Evolutionary conservation across 495 filamentous ascomycete species (phyloP).

Genomic region (Penicillium flavigenum): DNA sequence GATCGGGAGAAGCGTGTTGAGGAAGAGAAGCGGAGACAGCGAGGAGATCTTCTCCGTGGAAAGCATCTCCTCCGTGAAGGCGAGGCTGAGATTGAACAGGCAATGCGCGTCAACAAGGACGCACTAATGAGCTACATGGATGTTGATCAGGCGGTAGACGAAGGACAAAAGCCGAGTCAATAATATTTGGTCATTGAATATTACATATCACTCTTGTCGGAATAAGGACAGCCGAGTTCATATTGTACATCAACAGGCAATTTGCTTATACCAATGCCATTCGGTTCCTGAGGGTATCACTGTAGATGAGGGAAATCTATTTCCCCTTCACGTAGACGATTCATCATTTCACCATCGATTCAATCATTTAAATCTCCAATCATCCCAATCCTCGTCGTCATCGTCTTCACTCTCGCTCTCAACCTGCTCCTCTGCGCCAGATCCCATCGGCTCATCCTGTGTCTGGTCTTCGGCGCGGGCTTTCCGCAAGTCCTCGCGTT

Average conservation of each 20-base stretch:
- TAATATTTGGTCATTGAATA: constrained; percentile 11
- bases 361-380: constrained; percentile 62
- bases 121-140: constrained; percentile 67
- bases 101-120: constrained; percentile 73
- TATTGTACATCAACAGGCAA: constrained; percentile 21
- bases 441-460: constrained; percentile 30
- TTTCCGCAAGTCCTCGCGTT: constrained; percentile 57
- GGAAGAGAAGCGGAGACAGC: constrained; percentile 69
- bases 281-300: constrained; percentile 44
- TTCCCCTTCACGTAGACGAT: constrained; percentile 20
- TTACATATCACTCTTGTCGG: constrained; percentile 10
- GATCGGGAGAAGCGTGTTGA: constrained; percentile 71
- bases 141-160: constrained; percentile 25
- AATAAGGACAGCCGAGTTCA: constrained; percentile 5
- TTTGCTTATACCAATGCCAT: constrained; percentile 12
- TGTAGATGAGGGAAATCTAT: constrained; percentile 32
- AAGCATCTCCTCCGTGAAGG: constrained; percentile 70
- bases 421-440: constrained; percentile 21
- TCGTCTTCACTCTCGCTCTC: constrained; percentile 41
- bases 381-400: constrained; percentile 59
- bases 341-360: constrained; percentile 14
- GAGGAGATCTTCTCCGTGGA: constrained; percentile 62
- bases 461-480: constrained; percentile 40
- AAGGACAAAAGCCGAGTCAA: constrained; percentile 11
- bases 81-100: constrained; percentile 73